phyloP scores from a whole-genome alignment of 176 grass and related monocot genomes.

The Avena insularis region DNA sequence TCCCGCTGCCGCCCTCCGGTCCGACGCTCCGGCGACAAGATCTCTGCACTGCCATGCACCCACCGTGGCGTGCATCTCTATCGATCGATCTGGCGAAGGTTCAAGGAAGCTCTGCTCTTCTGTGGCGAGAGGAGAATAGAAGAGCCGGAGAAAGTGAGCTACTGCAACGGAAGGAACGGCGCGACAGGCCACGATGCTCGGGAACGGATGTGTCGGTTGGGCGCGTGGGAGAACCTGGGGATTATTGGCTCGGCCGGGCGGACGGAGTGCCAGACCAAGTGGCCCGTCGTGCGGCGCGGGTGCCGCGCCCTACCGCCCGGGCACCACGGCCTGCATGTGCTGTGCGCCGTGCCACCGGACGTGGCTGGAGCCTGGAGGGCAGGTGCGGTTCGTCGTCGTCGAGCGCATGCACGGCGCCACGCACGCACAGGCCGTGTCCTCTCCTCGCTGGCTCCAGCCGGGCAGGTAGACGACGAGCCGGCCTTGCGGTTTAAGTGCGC shows the following conservation, averaged over 20 bases:
- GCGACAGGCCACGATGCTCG: slow-evolving; percentile 25
- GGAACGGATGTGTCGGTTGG: slow-evolving; percentile 3
- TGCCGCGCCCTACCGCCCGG: slow-evolving; percentile 32
- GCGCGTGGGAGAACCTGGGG: not conserved
- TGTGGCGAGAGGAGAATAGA: not conserved
- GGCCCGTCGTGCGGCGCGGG: slow-evolving; percentile 30
- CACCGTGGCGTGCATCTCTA: not conserved
- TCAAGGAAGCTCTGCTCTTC: slow-evolving; percentile 32
- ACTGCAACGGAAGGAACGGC: not conserved
- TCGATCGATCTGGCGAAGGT: not conserved
- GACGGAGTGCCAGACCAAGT: not conserved
- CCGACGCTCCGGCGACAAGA: slow-evolving; percentile 22
- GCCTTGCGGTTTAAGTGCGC: not conserved
- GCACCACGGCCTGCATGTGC: not conserved
- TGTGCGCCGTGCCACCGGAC: not conserved
- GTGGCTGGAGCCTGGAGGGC: not conserved
- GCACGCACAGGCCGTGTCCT: not conserved
- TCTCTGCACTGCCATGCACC: not conserved
- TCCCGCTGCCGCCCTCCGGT: slow-evolving; percentile 33
- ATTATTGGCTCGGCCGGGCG: slow-evolving; percentile 9
- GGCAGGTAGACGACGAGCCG: not conserved
- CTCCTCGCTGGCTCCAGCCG: not conserved
- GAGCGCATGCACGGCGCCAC: slow-evolving; percentile 48
- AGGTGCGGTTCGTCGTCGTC: not conserved
- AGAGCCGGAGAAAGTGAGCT: not conserved